A percentile compares a stretch with the other conserved stretches of the same genome.
Evolutionary conservation across 1,284 basidiomycete genomes (phyloP).

Genomic region (Cryptococcus wingfieldii): DNA sequence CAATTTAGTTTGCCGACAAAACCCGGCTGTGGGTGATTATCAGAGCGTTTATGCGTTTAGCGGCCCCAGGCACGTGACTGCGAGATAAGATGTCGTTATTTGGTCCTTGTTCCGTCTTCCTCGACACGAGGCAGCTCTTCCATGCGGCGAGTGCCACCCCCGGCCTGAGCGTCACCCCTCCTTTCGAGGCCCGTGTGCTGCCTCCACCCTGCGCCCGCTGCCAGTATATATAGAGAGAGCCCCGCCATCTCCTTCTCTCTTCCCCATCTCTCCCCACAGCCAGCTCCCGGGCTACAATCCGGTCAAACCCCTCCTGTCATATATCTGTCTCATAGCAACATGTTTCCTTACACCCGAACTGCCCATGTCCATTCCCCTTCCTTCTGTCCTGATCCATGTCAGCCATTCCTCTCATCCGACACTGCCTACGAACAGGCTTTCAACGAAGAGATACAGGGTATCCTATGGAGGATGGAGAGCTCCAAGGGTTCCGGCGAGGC

Average conservation of each 20-base stretch:
- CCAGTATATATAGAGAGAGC: neutral
- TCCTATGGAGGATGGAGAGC: no score
- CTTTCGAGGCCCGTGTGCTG: neutral
- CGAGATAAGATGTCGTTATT: neutral
- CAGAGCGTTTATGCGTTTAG: no score
- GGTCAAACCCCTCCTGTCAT: neutral
- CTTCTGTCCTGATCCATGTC: neutral
- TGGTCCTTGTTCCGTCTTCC: neutral
- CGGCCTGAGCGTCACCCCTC: neutral
- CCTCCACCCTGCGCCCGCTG: neutral
- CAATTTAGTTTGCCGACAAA: no score
- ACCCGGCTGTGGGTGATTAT: no score
- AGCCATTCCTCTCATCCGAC: neutral
- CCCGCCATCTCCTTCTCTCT: neutral
- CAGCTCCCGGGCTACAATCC: slow-evolving; percentile 3
- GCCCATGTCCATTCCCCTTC: neutral
- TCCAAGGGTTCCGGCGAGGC: no score
- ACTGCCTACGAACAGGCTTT: neutral
- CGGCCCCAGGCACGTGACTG: no score
- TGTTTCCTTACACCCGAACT: neutral
- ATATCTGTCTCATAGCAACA: neutral
- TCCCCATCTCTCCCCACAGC: neutral
- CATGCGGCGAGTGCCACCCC: neutral
- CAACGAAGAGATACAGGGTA: neutral
- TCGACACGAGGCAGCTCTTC: neutral